Base-by-base conservation (phyloP, 306 rosid genomes). In the Trifolium subterraneum region DNA sequence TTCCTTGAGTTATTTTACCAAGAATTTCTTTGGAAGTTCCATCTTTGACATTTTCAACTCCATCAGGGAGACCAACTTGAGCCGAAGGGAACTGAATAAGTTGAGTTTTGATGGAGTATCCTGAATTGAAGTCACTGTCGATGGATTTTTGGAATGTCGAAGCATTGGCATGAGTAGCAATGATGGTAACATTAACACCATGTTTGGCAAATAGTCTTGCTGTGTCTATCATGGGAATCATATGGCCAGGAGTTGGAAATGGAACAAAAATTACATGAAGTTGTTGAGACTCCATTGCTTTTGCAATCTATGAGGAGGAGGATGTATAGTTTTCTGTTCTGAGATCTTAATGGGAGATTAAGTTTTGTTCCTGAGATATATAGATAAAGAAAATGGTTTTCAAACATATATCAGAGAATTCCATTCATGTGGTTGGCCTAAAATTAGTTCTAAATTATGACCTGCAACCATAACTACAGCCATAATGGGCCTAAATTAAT, bases 141-240 rank as follows among this genome's bases (percentile, higher is more conserved):
- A 79, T 67, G 31, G 55, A 25, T 10, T 59, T 67, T 67, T 67
- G 79, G 50, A 79, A 72, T 0, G 31, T 16, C 0, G 3, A 58
- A 18, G 83, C 83, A 79, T 79, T 79, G 1, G 71, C 79, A 7
- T 31, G 71, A 3, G 83, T 73, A 9, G 71, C 27, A 71, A 80
- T 68, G 1, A 80, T 74, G 51, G 68, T 74, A 20, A 80, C 83
- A 74, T 29, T 50, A 48, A 18, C 79, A 50, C 80, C 83, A 60
- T 74, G 71, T 14, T 8, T 80, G 7, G 83, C 72, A 68, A 80
- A 80, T 73, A 79, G 31, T 36, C 83, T 67, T 45, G 83, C 83
- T 12, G 75, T 68, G 55, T 73, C 79, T 6, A 74, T 16, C 79
- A 80, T 73, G 4, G 83, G 79, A 19, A 1, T 74, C 83, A 74